Conservation (phyloP, 371 early-diverging fungal species). For the Apophysomyces trapeziformis region DNA sequence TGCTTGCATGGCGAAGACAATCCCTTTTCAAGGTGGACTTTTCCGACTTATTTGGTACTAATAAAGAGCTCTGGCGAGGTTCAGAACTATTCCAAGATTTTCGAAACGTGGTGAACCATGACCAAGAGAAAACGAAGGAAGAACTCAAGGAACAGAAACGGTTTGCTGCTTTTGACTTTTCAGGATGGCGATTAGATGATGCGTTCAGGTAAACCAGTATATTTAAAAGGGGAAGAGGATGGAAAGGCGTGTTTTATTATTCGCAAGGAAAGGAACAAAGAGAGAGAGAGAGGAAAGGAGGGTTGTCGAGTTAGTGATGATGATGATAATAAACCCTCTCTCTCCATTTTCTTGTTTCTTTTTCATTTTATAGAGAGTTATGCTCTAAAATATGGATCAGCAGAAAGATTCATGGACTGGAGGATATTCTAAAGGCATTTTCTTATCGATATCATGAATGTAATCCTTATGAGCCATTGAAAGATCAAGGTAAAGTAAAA, state of each 20-base stretch:
- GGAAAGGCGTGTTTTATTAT: neutral
- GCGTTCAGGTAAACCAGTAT: constrained; percentile 58
- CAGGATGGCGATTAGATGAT: constrained; percentile 57
- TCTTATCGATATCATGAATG: constrained; percentile 14
- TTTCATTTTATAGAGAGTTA: constrained; percentile 3
- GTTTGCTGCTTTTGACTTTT: constrained; percentile 10
- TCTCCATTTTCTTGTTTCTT: too few species aligned
- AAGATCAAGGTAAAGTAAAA: constrained; percentile 10
- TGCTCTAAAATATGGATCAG: constrained; percentile 13
- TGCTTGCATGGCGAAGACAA: constrained; percentile 14
- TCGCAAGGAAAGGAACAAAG: neutral
- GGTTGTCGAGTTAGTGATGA: too few species aligned
- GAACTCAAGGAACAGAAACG: neutral
- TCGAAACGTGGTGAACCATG: neutral
- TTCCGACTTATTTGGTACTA: constrained; percentile 12
- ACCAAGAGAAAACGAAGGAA: neutral
- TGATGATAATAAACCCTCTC: too few species aligned
- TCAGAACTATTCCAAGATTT: constrained; percentile 8
- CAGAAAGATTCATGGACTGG: neutral
- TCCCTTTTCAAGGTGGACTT: constrained; percentile 18
- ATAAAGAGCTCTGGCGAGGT: constrained; percentile 16
- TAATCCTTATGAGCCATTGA: constrained; percentile 8
- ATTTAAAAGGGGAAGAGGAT: too few species aligned
- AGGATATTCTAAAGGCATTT: constrained; percentile 11
- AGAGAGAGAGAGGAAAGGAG: too few species aligned